phyloP scores from a whole-genome alignment of 805 yeast species.

The Saturnispora ahearnii region DNA sequence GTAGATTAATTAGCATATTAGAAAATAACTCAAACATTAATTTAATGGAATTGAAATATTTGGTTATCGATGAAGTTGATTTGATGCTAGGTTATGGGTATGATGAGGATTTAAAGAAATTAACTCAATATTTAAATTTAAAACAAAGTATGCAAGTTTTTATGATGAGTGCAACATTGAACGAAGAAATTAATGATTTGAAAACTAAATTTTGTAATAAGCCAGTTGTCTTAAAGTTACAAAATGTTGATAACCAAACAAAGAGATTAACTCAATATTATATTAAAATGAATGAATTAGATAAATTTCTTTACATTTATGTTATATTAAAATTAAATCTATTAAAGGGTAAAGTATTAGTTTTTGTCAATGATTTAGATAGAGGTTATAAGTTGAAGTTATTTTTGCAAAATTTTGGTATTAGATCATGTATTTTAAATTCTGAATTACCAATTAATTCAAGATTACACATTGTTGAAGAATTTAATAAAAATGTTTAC shows the following conservation, averaged over 20 bases:
- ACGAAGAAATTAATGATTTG: conserved; percentile 72
- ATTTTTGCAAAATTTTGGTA: conserved; percentile 91
- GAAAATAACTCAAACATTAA: conserved; percentile 40
- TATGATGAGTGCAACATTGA: conserved; percentile 92
- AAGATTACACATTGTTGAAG: conserved; percentile 89
- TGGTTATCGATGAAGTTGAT: conserved; percentile 95
- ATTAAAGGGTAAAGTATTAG: conserved; percentile 81
- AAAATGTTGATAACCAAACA: conserved; percentile 46
- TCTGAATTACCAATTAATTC: conserved; percentile 91
- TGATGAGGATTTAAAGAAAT: conserved; percentile 66
- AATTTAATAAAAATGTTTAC: conserved; percentile 85
- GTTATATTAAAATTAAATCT: conserved; percentile 84
- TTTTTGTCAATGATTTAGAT: conserved; percentile 90
- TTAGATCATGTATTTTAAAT: conserved; percentile 78
- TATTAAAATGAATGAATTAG: conserved; percentile 80
- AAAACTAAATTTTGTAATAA: conserved; percentile 71
- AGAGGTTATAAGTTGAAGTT: conserved; percentile 89
- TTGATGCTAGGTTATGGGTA: conserved; percentile 84
- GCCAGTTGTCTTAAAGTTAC: conserved; percentile 76
- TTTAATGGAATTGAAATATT: conserved; percentile 48
- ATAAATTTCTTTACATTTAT: conserved; percentile 82
- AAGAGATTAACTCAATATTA: conserved; percentile 73
- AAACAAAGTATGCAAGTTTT: conserved; percentile 77
- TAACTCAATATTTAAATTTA: conserved; percentile 56
- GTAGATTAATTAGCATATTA: conserved; percentile 52